Conservation (phyloP, 345 rosid genomes). For the Lumnitzera littorea region DNA sequence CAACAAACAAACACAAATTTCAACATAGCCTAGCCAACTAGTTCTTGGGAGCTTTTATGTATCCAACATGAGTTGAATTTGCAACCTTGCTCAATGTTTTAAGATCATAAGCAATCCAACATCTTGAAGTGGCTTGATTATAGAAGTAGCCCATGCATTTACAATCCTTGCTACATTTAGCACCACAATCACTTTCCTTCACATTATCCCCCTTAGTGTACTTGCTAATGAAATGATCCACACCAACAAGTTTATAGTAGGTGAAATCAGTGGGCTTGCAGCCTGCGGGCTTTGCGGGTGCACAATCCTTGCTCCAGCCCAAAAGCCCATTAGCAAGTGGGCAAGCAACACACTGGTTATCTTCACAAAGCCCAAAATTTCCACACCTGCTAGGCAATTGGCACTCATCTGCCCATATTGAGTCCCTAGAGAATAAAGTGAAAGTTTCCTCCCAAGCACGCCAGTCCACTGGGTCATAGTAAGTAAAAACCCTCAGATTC, state of each 20-base stretch:
- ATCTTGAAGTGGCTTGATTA: constrained; percentile 8
- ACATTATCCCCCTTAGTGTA: constrained; percentile 30
- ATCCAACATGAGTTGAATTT: constrained; percentile 23
- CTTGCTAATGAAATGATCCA: constrained; percentile 40
- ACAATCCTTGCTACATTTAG: constrained; percentile 37
- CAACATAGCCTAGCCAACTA: not conserved
- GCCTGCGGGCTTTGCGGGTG: constrained; percentile 14
- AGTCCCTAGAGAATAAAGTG: constrained; percentile 25
- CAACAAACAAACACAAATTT: not conserved
- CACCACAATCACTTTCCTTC: constrained; percentile 36
- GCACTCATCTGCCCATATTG: constrained; percentile 24
- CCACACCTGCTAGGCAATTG: constrained; percentile 36
- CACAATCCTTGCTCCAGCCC: constrained; percentile 40
- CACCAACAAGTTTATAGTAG: constrained; percentile 41
- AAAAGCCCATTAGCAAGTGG: constrained; percentile 26
- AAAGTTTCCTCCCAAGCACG: constrained; percentile 34
- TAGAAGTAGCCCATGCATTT: constrained; percentile 26
- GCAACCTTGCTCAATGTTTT: constrained; percentile 19
- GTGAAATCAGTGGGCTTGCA: constrained; percentile 22
- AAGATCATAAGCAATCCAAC: constrained; percentile 29
- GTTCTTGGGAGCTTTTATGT: constrained; percentile 14
- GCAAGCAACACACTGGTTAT: constrained; percentile 48
- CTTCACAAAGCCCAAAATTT: constrained; percentile 38
- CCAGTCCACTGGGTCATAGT: constrained; percentile 20
- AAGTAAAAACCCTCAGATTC: constrained; percentile 35